phyloP scores from a whole-genome alignment of 1,139 yeast species.

The Suhomyces atakaporum region DNA sequence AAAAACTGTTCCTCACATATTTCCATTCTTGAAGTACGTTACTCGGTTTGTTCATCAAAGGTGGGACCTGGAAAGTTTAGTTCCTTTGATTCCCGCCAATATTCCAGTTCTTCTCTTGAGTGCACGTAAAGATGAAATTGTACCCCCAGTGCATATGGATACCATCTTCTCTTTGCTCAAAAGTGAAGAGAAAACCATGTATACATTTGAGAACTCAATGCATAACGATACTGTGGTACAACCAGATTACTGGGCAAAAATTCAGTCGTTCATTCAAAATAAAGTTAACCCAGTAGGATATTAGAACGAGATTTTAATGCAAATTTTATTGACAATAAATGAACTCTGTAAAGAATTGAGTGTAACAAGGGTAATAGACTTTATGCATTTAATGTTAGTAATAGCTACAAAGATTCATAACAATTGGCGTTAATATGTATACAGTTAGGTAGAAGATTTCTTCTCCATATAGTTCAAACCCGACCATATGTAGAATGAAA shows the following conservation, averaged over 20 bases:
- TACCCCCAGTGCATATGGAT: conserved; percentile 85
- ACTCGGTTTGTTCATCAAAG: conserved; percentile 69
- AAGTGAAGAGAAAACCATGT: conserved; percentile 47
- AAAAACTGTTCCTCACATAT: conserved; percentile 79
- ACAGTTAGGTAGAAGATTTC: conserved; percentile 10
- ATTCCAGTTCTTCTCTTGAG: conserved; percentile 73
- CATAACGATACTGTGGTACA: conserved; percentile 84
- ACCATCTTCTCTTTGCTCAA: conserved; percentile 53
- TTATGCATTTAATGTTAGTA: conserved; percentile 4
- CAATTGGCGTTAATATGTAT: conserved; percentile 13
- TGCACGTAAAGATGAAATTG: conserved; percentile 83
- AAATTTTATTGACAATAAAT: too few species aligned
- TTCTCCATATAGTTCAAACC: conserved; percentile 3
- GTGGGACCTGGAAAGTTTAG: conserved; percentile 78
- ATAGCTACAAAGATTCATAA: conserved; percentile 1
- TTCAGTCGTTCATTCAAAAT: conserved; percentile 55
- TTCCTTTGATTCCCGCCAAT: conserved; percentile 50
- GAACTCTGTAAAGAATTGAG: too few species aligned
- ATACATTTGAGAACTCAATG: conserved; percentile 57
- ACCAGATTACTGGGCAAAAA: conserved; percentile 70
- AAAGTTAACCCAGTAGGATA: conserved; percentile 45
- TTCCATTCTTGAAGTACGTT: conserved; percentile 65
- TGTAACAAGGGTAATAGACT: too few species aligned
- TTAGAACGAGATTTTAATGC: conserved; percentile 14
- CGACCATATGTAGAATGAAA: conserved; percentile 9